phyloP scores from a whole-genome alignment of 441 rosid species.

The Jatropha podagrica region DNA sequence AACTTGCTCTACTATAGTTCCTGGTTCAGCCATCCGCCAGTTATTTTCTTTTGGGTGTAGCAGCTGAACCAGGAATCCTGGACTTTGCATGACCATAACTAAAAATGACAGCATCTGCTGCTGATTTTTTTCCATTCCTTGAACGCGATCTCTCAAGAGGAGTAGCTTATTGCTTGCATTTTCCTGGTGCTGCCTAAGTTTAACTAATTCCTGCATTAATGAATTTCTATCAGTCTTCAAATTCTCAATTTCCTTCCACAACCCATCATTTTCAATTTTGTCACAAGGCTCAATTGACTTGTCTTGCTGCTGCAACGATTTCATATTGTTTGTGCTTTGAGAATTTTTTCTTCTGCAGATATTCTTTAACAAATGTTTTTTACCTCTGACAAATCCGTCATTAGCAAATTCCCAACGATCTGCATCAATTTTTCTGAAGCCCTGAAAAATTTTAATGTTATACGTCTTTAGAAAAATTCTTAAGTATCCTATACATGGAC shows the following conservation, averaged over 20 bases:
- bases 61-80: conserved; percentile 71
- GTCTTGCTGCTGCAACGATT: conserved; percentile 31
- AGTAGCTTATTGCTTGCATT: conserved; percentile 58
- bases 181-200: conserved; percentile 76
- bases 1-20: conserved; percentile 52
- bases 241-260: conserved; percentile 76
- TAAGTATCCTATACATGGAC: too few species aligned
- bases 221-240: conserved; percentile 67
- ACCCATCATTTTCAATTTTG: conserved; percentile 31
- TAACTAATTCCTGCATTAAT: conserved; percentile 65
- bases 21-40: conserved; percentile 64
- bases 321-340: conserved; percentile 49
- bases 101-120: conserved; percentile 94
- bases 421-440: conserved; percentile 80
- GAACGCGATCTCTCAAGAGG: conserved; percentile 60
- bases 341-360: conserved; percentile 64
- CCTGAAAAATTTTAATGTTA: conserved; percentile 47
- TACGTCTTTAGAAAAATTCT: background rate
- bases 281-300: conserved; percentile 31
- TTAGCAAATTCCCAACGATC: conserved; percentile 91
- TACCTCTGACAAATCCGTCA: conserved; percentile 73
- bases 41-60: conserved; percentile 68
- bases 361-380: conserved; percentile 65
- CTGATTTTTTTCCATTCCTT: conserved; percentile 89
- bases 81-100: conserved; percentile 86